These are phyloP conservation scores for Coemansia sp. DNA, from an alignment of 192 early-diverging fungal genomes.

Conservation along the genomic window DNA sequence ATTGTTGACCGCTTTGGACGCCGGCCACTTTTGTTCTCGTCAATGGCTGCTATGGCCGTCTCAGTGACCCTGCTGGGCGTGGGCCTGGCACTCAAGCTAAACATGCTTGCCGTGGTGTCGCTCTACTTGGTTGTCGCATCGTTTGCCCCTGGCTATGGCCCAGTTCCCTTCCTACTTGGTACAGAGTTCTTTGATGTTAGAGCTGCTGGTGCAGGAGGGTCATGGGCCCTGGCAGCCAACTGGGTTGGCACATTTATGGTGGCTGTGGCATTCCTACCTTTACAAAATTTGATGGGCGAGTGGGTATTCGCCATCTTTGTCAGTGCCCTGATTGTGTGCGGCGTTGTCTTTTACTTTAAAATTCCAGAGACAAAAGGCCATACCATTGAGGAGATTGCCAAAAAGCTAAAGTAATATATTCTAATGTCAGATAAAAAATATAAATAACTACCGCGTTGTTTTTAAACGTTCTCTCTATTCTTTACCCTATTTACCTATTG, in stretches of 20 bases:
- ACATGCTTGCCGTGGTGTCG: constrained; percentile 75
- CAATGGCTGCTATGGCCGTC: constrained; percentile 67
- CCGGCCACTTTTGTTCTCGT: constrained; percentile 71
- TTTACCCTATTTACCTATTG: no score
- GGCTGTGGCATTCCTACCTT: constrained; percentile 38
- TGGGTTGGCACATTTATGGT: constrained; percentile 54
- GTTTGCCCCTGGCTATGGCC: constrained; percentile 56
- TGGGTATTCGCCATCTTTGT: constrained; percentile 58
- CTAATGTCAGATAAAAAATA: no score
- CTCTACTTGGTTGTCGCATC: constrained; percentile 51
- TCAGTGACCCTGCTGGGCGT: constrained; percentile 62
- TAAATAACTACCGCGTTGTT: no score
- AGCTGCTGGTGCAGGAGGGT: constrained; percentile 43
- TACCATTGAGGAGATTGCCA: constrained; percentile 50
- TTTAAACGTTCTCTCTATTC: no score
- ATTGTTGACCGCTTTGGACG: constrained; percentile 83
- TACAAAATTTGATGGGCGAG: constrained; percentile 47
- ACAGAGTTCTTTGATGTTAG: constrained; percentile 52
- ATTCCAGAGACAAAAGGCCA: constrained; percentile 53
- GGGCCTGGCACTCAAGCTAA: constrained; percentile 68
- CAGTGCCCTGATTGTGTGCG: constrained; percentile 24
- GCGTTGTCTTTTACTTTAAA: constrained; percentile 29
- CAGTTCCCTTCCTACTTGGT: constrained; percentile 52
- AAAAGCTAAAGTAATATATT: constrained; percentile 16
- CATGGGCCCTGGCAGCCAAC: constrained; percentile 52